A percentile compares a stretch with the other conserved stretches of the same genome.
Evolutionary conservation across 352 stramenopile genomes (phyloP).

Genomic region (Phytophthora tentaculata): DNA sequence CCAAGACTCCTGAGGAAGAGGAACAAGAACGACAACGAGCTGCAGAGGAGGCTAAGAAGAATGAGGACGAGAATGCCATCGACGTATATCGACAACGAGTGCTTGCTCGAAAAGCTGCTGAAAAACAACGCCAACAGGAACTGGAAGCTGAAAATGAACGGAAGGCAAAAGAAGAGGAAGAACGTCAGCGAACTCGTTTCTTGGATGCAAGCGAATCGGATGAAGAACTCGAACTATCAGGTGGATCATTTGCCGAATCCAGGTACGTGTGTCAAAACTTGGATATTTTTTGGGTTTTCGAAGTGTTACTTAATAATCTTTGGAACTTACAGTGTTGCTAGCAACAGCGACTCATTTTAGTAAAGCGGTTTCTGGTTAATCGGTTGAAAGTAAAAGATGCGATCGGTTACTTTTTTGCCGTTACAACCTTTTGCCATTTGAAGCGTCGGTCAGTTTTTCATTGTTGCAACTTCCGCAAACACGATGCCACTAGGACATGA

Average conservation of each 20-base stretch:
- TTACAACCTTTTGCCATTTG: slow-evolving; percentile 24
- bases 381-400: slow-evolving; percentile 12
- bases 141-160: slow-evolving; percentile 44
- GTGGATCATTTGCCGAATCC: slow-evolving; percentile 68
- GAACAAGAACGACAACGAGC: slow-evolving; percentile 41
- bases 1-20: slow-evolving; percentile 34
- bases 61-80: slow-evolving; percentile 62
- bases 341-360: slow-evolving; percentile 69
- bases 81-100: slow-evolving; percentile 74
- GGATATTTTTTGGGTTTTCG: no score
- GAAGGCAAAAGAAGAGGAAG: slow-evolving; percentile 50
- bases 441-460: slow-evolving; percentile 25
- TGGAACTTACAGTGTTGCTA: slow-evolving; percentile 50
- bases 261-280: slow-evolving; percentile 43
- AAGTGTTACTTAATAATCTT: no score
- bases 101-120: slow-evolving; percentile 62
- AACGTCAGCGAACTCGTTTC: slow-evolving; percentile 16
- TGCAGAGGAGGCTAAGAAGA: slow-evolving; percentile 59
- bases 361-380: slow-evolving; percentile 18
- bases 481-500: slow-evolving; percentile 38
- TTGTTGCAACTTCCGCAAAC: slow-evolving; percentile 15
- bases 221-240: slow-evolving; percentile 63
- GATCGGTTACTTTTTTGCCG: slow-evolving; percentile 29
- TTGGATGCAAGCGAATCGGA: slow-evolving; percentile 45
- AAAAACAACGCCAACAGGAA: slow-evolving; percentile 63